Evolutionary conservation across 495 filamentous ascomycete genomes (phyloP).

Genomic region (Daldinia concentrica): DNA sequence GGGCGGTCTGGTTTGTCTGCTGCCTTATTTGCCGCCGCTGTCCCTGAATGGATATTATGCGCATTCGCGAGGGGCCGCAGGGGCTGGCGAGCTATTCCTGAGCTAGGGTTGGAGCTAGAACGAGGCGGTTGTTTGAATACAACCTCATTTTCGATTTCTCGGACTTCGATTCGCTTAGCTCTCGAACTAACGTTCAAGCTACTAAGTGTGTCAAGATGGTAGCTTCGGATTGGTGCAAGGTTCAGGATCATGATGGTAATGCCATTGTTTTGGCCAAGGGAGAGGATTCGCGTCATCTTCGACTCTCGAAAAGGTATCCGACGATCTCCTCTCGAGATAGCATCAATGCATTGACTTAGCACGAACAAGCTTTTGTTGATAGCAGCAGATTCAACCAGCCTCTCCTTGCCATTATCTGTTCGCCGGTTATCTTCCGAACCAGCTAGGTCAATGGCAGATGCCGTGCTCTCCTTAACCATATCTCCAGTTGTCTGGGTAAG

Average conservation of each 20-base stretch:
- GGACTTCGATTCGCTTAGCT: slow-evolving; percentile 95
- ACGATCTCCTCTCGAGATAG: slow-evolving; percentile 73
- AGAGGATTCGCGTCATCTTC: slow-evolving; percentile 97
- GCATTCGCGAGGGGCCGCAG: slow-evolving; percentile 74
- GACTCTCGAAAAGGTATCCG: slow-evolving; percentile 93
- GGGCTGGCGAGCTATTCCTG: slow-evolving; percentile 72
- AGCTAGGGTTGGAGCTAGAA: slow-evolving; percentile 57
- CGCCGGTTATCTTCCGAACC: slow-evolving; percentile 95
- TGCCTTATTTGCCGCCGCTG: slow-evolving; percentile 49
- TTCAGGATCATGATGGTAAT: slow-evolving; percentile 97
- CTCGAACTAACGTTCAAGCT: slow-evolving; percentile 95
- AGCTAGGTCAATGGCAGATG: slow-evolving; percentile 94
- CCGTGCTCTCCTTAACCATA: slow-evolving; percentile 78
- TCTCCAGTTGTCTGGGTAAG: slow-evolving; percentile 77
- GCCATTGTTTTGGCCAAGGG: slow-evolving; percentile 93
- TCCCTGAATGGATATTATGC: slow-evolving; percentile 65
- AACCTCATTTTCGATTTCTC: slow-evolving; percentile 92
- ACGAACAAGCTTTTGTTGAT: slow-evolving; percentile 99
- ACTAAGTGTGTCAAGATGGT: slow-evolving; percentile 92
- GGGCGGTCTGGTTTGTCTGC: slow-evolving; percentile 74
- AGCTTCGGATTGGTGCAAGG: slow-evolving; percentile 83
- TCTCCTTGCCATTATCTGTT: slow-evolving; percentile 93
- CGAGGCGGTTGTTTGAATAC: slow-evolving; percentile 78
- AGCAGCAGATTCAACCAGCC: slow-evolving; percentile 93
- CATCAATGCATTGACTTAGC: slow-evolving; percentile 94